These are phyloP conservation scores for Hanseniaspora singularis DNA, from an alignment of 805 yeast species.

Conservation along the genomic window DNA sequence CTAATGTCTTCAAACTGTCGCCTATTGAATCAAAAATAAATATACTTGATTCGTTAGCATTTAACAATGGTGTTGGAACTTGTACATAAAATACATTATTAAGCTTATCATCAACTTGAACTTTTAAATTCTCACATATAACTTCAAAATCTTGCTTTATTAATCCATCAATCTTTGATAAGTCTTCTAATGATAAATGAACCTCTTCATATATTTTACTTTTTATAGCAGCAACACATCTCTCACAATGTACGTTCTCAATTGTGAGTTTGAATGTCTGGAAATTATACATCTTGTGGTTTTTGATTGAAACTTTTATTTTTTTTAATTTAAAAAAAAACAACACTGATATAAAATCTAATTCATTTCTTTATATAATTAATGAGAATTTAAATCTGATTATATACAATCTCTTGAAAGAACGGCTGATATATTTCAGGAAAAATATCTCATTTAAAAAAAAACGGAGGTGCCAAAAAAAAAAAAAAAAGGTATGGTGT, in stretches of 20 bases:
- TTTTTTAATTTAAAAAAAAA: background rate
- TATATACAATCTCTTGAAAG: too few species aligned
- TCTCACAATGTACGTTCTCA: slow-evolving; percentile 13
- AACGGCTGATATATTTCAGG: too few species aligned
- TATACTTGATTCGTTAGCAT: background rate
- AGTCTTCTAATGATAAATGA: background rate
- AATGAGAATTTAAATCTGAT: background rate
- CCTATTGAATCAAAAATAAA: background rate
- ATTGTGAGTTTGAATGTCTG: background rate
- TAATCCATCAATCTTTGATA: background rate
- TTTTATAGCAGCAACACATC: slow-evolving; percentile 17
- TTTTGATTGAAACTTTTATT: background rate
- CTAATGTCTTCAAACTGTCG: background rate
- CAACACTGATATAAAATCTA: background rate
- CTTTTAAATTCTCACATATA: background rate
- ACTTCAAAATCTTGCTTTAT: background rate
- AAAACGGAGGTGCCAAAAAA: too few species aligned
- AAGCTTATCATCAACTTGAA: background rate
- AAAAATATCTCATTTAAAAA: too few species aligned
- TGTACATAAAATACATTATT: background rate
- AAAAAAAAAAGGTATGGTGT: too few species aligned
- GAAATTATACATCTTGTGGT: background rate
- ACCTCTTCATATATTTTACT: background rate
- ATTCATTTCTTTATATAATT: background rate
- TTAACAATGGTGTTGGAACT: slow-evolving; percentile 2